Conservation (phyloP, 2,329 filamentous ascomycete genomes). For the Cladosporium sp. region DNA sequence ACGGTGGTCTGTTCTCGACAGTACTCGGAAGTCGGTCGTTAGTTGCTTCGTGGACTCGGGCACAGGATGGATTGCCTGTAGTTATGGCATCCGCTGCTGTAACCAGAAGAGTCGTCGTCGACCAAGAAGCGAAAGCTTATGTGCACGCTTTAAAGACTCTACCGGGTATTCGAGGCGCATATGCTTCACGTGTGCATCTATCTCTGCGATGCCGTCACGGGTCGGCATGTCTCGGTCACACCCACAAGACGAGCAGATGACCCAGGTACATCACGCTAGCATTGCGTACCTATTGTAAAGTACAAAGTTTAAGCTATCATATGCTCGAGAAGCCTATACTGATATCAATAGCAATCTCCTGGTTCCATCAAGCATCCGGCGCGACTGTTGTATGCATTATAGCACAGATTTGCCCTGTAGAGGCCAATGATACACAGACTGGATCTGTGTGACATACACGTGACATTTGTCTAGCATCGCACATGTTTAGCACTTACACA, state of each 20-base stretch:
- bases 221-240: slow-evolving; percentile 6
- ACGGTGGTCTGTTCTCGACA: too few species aligned
- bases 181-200: neutral
- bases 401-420: too few species aligned
- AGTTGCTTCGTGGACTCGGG: neutral
- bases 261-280: neutral
- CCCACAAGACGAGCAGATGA: slow-evolving; percentile 7
- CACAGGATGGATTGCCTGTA: neutral
- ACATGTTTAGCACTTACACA: slow-evolving; percentile 7
- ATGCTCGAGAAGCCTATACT: neutral
- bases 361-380: too few species aligned
- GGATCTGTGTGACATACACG: neutral
- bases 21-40: neutral
- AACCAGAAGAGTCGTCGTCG: neutral
- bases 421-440: neutral
- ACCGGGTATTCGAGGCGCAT: neutral
- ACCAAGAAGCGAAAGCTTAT: neutral
- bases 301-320: neutral
- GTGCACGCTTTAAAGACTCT: neutral
- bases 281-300: neutral
- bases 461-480: neutral
- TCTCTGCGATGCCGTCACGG: neutral
- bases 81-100: neutral
- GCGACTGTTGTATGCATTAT: too few species aligned
- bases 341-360: neutral